Evolutionary conservation across 1,139 yeast genomes (phyloP).

Genomic region (Ashbya aceris): DNA sequence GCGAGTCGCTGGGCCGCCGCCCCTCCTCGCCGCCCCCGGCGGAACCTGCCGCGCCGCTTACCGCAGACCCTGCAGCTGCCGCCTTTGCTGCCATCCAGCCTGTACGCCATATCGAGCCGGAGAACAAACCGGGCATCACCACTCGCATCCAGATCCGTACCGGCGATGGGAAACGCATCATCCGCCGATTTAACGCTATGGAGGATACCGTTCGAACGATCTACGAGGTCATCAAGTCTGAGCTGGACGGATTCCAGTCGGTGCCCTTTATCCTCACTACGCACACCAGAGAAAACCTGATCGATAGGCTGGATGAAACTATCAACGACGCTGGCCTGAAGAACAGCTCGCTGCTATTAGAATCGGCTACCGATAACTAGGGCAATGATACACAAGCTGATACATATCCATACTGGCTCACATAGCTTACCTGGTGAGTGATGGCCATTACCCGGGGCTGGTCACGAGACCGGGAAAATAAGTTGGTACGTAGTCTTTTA

Average conservation of each 20-base stretch:
- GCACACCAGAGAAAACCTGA: constrained; percentile 53
- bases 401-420: too few relatives aligned
- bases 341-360: constrained; percentile 74
- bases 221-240: constrained; percentile 50
- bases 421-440: too few relatives aligned
- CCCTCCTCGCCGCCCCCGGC: constrained; percentile 3
- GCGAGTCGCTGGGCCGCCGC: constrained; percentile 44
- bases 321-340: constrained; percentile 70
- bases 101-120: constrained; percentile 50
- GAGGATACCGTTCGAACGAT: constrained; percentile 52
- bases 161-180: constrained; percentile 75
- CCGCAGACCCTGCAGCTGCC: constrained; percentile 14
- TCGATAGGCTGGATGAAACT: constrained; percentile 47
- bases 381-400: too few relatives aligned
- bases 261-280: constrained; percentile 54
- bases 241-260: constrained; percentile 36
- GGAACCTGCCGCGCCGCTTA: constrained; percentile 16
- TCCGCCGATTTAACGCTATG: constrained; percentile 53
- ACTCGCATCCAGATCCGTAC: constrained; percentile 83
- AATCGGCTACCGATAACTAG: constrained; percentile 27
- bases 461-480: too few relatives aligned
- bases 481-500: too few relatives aligned
- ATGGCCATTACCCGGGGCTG: too few relatives aligned
- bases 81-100: constrained; percentile 34
- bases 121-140: constrained; percentile 41